A percentile compares a stretch with the other conserved stretches of the same genome.
Conservation (phyloP, 495 filamentous ascomycete genomes). For the Beverwykella pulmonaria region DNA sequence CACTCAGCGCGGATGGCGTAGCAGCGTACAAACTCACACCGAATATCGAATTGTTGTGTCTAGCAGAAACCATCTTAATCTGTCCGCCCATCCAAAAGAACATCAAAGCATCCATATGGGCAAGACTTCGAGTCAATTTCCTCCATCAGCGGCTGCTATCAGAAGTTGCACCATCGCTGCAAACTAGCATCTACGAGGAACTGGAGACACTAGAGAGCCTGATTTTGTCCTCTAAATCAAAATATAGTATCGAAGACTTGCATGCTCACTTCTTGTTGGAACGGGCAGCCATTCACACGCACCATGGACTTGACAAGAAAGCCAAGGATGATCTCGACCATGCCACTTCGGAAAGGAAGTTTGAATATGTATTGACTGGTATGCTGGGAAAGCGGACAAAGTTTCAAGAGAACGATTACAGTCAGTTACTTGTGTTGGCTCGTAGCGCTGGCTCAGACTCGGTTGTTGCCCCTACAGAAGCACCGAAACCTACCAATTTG, state of each 20-base stretch:
- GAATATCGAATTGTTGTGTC: constrained; percentile 74
- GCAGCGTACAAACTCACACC: constrained; percentile 83
- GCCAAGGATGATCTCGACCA: constrained; percentile 69
- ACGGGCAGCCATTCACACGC: constrained; percentile 77
- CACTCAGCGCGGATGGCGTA: constrained; percentile 80
- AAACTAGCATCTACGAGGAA: constrained; percentile 59
- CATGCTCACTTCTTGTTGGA: constrained; percentile 73
- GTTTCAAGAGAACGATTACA: constrained; percentile 86
- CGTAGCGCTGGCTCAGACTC: constrained; percentile 58
- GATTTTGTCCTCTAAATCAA: constrained; percentile 42
- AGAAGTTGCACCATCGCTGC: constrained; percentile 69
- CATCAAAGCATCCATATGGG: constrained; percentile 45
- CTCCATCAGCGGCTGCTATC: constrained; percentile 87
- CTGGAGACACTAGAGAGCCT: constrained; percentile 51
- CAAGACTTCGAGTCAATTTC: constrained; percentile 71
- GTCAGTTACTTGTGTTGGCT: constrained; percentile 89
- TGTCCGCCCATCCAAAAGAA: constrained; percentile 50
- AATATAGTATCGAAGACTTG: background rate
- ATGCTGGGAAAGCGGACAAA: constrained; percentile 87
- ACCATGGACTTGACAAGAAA: constrained; percentile 78
- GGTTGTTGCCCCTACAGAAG: constrained; percentile 4
- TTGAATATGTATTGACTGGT: constrained; percentile 84
- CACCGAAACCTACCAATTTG: constrained; percentile 63
- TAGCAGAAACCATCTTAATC: constrained; percentile 71
- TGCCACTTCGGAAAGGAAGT: constrained; percentile 64